A percentile compares a stretch with the other conserved stretches of the same genome.
Conservation (phyloP, 176 grass and related monocot species). For the Oryza meyeriana region DNA sequence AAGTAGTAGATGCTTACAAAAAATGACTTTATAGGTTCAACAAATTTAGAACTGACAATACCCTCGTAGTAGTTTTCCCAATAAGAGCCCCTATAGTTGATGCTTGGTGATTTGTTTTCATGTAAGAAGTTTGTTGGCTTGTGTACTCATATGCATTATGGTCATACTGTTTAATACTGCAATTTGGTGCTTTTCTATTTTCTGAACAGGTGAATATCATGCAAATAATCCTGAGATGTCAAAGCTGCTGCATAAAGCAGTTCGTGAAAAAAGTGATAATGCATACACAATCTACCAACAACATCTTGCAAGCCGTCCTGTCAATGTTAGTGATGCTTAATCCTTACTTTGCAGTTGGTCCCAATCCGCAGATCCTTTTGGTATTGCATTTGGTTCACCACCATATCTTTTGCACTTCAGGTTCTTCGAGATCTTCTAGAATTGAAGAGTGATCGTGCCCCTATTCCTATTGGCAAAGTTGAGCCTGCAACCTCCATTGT, state of each 20-base stretch:
- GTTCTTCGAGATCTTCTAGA: slow-evolving; percentile 99
- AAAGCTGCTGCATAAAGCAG: slow-evolving; percentile 95
- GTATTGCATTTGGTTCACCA: slow-evolving; percentile 28
- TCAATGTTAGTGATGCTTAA: slow-evolving; percentile 78
- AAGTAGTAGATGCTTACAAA: slow-evolving; percentile 3
- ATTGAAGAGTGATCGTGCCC: slow-evolving; percentile 64
- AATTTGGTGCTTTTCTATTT: slow-evolving; percentile 10
- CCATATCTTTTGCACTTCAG: slow-evolving; percentile 37
- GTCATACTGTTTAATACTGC: slow-evolving; percentile 11
- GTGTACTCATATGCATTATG: neutral
- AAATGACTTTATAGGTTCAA: neutral
- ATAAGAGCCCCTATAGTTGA: neutral
- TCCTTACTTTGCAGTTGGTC: slow-evolving; percentile 26
- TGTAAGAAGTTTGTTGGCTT: neutral
- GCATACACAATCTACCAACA: slow-evolving; percentile 95
- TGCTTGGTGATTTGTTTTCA: slow-evolving; percentile 24
- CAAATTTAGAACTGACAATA: neutral
- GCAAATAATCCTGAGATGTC: slow-evolving; percentile 99
- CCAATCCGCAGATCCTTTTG: neutral
- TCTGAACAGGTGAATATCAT: slow-evolving; percentile 86
- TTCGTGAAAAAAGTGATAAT: slow-evolving; percentile 94
- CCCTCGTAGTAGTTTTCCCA: neutral
- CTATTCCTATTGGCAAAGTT: slow-evolving; percentile 96
- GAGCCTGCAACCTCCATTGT: slow-evolving; percentile 93
- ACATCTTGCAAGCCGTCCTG: slow-evolving; percentile 94